Conservation (phyloP, 176 grass and related monocot genomes). For the Carex scoparia region DNA sequence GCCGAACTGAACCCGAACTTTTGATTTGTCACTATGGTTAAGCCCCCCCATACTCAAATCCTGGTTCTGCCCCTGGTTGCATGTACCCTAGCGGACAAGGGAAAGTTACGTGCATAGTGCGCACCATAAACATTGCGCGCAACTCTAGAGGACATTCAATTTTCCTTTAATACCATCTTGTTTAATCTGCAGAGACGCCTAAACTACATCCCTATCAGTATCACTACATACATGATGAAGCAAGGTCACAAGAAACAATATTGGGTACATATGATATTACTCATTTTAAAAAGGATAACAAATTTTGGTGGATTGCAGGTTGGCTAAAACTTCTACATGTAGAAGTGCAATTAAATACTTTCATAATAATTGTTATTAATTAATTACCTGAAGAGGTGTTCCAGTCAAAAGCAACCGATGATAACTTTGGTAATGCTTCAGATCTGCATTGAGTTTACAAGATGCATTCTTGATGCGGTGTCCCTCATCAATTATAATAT, state of each 20-base stretch:
- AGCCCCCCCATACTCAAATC: no score
- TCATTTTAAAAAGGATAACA: conserved; percentile 14
- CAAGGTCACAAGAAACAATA: conserved; percentile 17
- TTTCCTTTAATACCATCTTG: not conserved
- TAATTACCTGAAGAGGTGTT: conserved; percentile 87
- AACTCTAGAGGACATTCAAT: not conserved
- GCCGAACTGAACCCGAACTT: no score
- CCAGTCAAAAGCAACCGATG: conserved; percentile 92
- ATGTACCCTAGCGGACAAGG: not conserved
- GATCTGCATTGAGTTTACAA: conserved; percentile 96
- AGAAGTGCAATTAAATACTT: conserved; percentile 11
- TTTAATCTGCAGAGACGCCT: not conserved
- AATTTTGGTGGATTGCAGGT: not conserved
- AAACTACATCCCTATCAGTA: not conserved
- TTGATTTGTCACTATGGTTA: no score
- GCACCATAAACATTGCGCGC: not conserved
- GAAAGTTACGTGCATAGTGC: not conserved
- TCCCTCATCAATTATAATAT: conserved; percentile 99
- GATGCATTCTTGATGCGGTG: conserved; percentile 99
- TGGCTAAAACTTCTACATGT: conserved; percentile 16
- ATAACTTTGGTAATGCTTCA: conserved; percentile 90
- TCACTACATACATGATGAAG: not conserved
- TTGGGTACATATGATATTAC: conserved; percentile 17
- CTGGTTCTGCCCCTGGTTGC: not conserved
- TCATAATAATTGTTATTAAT: not conserved